phyloP scores from a whole-genome alignment of 306 rosid genomes.

The Lablab purpureus region DNA sequence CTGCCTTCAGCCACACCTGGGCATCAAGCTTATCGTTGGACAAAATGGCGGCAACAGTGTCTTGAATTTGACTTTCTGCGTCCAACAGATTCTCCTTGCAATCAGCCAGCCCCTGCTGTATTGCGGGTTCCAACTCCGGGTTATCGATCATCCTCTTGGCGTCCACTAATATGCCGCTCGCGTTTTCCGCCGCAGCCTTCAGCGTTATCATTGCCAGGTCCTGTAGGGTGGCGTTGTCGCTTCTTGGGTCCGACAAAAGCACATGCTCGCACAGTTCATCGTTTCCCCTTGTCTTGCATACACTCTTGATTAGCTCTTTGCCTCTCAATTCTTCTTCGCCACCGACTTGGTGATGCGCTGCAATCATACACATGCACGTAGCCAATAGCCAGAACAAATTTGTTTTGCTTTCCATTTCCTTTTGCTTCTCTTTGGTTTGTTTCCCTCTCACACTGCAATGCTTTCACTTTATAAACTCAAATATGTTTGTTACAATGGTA shows the following conservation, averaged over 20 bases:
- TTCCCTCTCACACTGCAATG: not conserved
- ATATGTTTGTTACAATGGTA: no score
- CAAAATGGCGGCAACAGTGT: conserved; percentile 22
- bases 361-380: conserved; percentile 13
- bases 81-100: conserved; percentile 47
- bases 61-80: conserved; percentile 50
- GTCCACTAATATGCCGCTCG: not conserved
- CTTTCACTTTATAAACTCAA: conserved; percentile 18
- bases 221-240: not conserved
- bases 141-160: conserved; percentile 39
- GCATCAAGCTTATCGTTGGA: not conserved
- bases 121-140: not conserved
- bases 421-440: not conserved
- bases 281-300: conserved; percentile 16
- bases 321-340: not conserved
- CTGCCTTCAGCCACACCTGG: conserved; percentile 43
- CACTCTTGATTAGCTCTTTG: not conserved
- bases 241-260: not conserved
- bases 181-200: conserved; percentile 35
- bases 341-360: conserved; percentile 2
- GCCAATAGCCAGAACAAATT: conserved; percentile 33
- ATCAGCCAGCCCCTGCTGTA: conserved; percentile 56
- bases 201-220: conserved; percentile 43
- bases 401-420: conserved; percentile 46
- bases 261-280: not conserved